Evolutionary conservation across 1,284 basidiomycete species (phyloP).

Genomic region (Fereydounia khargensis): DNA sequence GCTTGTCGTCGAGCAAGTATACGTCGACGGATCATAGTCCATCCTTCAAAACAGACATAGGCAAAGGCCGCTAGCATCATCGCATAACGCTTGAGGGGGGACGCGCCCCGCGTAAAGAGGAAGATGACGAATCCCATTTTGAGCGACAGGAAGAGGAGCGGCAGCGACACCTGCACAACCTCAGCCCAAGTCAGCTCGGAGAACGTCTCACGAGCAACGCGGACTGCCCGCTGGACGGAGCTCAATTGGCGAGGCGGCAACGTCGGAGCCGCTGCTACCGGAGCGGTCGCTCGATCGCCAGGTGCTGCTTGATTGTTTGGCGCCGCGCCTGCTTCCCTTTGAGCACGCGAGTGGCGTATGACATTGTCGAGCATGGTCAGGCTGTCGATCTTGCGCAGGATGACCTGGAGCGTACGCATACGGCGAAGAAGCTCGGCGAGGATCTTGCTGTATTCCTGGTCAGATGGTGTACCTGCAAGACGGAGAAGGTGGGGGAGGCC

Average conservation of each 20-base stretch:
- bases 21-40: too few relatives aligned
- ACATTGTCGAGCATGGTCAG: constrained; percentile 15
- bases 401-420: constrained; percentile 6
- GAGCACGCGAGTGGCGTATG: neutral
- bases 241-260: too few relatives aligned
- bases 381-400: constrained; percentile 21
- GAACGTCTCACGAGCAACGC: neutral
- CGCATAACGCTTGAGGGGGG: constrained; percentile 19
- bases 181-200: constrained; percentile 16
- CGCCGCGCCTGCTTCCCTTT: neutral
- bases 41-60: constrained; percentile 32
- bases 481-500: constrained; percentile 31
- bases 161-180: constrained; percentile 13
- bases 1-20: too few relatives aligned
- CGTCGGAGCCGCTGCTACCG: neutral
- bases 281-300: neutral
- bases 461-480: constrained; percentile 10
- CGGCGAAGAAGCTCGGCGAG: constrained; percentile 14
- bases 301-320: neutral
- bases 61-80: constrained; percentile 18
- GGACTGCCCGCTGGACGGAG: neutral
- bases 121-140: constrained; percentile 37
- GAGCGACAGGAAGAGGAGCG: constrained; percentile 30
- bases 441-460: constrained; percentile 14
- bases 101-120: constrained; percentile 28